A percentile compares a stretch with the other conserved stretches of the same genome.
Evolutionary conservation across 2,329 filamentous ascomycete genomes (phyloP).

Genomic region (Didymella segeticola): DNA sequence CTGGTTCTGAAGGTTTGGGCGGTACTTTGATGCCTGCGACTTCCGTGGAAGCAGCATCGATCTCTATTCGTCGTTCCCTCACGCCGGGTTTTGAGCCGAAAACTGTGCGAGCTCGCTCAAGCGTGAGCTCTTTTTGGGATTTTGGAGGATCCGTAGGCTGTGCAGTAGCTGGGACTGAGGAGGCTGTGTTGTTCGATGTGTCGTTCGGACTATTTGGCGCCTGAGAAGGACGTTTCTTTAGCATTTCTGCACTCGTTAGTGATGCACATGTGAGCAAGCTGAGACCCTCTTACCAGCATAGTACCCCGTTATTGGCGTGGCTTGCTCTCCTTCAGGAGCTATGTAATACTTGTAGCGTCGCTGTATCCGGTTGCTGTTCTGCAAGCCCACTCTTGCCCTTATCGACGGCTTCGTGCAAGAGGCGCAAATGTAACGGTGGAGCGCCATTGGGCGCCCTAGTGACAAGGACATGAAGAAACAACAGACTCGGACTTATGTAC

Average conservation of each 20-base stretch:
- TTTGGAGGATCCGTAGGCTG: constrained; percentile 50
- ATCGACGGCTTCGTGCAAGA: constrained; percentile 32
- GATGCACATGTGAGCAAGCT: neutral
- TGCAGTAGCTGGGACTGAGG: constrained; percentile 31
- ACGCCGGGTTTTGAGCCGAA: constrained; percentile 83
- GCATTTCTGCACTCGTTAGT: constrained; percentile 45
- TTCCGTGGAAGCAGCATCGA: constrained; percentile 65
- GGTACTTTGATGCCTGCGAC: constrained; percentile 84
- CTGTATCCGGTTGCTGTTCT: constrained; percentile 46
- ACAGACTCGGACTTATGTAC: neutral
- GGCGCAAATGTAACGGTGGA: constrained; percentile 34
- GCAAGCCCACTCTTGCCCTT: constrained; percentile 32
- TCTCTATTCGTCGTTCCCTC: constrained; percentile 71
- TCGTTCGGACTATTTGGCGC: constrained; percentile 39
- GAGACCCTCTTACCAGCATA: constrained; percentile 39
- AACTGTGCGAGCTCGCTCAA: constrained; percentile 69
- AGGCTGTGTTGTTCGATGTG: constrained; percentile 41
- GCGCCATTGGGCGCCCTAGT: constrained; percentile 21
- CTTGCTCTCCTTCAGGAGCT: constrained; percentile 47
- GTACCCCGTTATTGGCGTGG: constrained; percentile 47
- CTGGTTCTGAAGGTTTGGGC: constrained; percentile 84
- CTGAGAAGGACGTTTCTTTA: constrained; percentile 38
- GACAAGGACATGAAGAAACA: neutral
- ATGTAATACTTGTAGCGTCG: constrained; percentile 46
- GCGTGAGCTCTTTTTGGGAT: constrained; percentile 61